Evolutionary conservation across 495 filamentous ascomycete species (phyloP), one percentile per base, ranked within the genome.

Genomic region (Penicillium odoratum): DNA sequence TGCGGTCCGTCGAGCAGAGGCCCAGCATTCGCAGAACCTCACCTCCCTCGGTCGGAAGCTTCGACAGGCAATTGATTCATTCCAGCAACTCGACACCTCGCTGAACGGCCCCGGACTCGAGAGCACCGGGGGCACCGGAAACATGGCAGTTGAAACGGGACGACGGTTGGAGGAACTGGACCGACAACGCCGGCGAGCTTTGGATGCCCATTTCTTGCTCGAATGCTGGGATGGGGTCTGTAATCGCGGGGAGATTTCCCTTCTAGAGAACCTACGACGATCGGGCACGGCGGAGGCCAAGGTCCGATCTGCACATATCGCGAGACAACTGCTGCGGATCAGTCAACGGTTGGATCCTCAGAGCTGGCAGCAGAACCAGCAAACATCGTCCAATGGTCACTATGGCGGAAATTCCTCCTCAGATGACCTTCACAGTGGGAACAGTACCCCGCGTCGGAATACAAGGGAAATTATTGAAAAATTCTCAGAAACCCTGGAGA

Each of bases 161-260:
- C 91, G 92, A 70, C 85, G 86, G 69, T 74, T 99, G 42, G 95
- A 99, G 71, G 92, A 97, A 67, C 79, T 99, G 55, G 95, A 99
- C 66, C 86, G 89, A 61, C 94, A 98, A 73, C 81, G 92, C 56
- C 86, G 90, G 63, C 81, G 95, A 60, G 95, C 95, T 31, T 78
- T 92, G 67, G 95, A 99, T 75, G 91, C 93, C 33, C 92, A 89
- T 66, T 97, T 98, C 70, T 74, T 99, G 55, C 91, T 98, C 56
- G 88, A 94, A 66, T 98, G 95, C 74, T 98, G 95, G 92, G 83
- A 88, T 40, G 92, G 97, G 56, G 92, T 98, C 51, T 91, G 85
- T 67, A 91, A 96, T 64, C 84, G 84, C 5, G 93, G 92, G 5
- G 85, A 92, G 64, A 80, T 96, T 30, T 85, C 88, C 3, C 81